phyloP scores from a whole-genome alignment of 23 red algal genomes.

The Cyanidioschyzon merolae region DNA sequence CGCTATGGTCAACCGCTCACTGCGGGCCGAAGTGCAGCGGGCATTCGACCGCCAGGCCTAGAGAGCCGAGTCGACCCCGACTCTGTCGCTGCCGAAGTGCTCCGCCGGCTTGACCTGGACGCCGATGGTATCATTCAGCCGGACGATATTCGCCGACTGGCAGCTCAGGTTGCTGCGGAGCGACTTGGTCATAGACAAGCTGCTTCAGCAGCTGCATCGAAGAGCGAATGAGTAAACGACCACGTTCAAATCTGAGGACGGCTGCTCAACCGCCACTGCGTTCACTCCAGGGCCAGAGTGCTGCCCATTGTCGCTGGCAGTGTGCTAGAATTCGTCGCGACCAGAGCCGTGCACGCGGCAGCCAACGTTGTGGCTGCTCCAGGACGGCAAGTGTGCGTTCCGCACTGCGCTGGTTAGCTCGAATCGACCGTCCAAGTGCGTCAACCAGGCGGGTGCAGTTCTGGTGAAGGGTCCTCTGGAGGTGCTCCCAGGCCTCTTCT shows the following conservation, averaged over 20 bases:
- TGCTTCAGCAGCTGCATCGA: neutral
- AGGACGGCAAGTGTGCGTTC: neutral
- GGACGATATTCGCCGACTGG: slow-evolving; percentile 57
- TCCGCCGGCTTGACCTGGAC: slow-evolving; percentile 63
- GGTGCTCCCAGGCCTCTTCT: neutral
- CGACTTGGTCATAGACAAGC: neutral
- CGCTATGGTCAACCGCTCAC: neutral
- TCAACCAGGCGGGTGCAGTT: neutral
- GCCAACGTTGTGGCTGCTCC: neutral
- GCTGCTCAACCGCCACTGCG: neutral
- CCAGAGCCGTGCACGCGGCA: neutral
- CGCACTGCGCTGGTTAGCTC: neutral
- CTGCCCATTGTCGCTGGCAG: neutral
- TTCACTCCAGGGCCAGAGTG: neutral
- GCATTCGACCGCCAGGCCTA: slow-evolving; percentile 10
- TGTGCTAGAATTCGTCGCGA: neutral
- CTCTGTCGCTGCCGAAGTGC: slow-evolving; percentile 43
- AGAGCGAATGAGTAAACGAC: neutral
- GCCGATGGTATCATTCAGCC: slow-evolving; percentile 63
- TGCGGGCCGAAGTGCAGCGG: neutral
- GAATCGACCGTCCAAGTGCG: neutral
- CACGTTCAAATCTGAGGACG: neutral
- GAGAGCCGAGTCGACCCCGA: slow-evolving; percentile 48
- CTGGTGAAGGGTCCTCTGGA: neutral
- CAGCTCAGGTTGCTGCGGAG: slow-evolving; percentile 12